These are phyloP conservation scores for Ballota nigra DNA, from an alignment of 257 asterid genomes.

Conservation along the genomic window DNA sequence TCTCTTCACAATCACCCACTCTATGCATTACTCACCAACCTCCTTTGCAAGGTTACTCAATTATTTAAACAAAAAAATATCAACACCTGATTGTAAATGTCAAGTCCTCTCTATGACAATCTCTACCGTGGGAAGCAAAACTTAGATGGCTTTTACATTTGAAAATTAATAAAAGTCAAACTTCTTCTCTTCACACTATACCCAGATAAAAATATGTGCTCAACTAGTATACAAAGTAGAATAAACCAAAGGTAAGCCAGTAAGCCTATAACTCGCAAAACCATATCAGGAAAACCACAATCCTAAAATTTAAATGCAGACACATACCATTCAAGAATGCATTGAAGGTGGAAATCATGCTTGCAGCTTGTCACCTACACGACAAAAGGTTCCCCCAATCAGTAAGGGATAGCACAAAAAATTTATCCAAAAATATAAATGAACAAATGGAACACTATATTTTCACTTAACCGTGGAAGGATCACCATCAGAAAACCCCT, in stretches of 20 bases:
- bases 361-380: slow-evolving; percentile 74
- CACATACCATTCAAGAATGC: slow-evolving; percentile 88
- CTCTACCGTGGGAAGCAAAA: slow-evolving; percentile 7
- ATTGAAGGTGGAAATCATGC: slow-evolving; percentile 93
- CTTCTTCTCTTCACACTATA: neutral
- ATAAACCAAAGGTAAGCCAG: neutral
- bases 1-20: neutral
- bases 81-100: neutral
- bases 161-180: neutral
- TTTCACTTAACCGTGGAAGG: slow-evolving; percentile 66
- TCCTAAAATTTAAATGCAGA: neutral
- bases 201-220: neutral
- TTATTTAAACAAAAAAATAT: neutral
- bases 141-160: neutral
- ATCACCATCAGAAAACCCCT: slow-evolving; percentile 68
- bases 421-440: neutral
- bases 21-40: neutral
- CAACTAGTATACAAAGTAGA: neutral
- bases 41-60: neutral
- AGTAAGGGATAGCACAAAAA: neutral
- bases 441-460: neutral
- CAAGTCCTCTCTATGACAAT: neutral
- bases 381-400: slow-evolving; percentile 9
- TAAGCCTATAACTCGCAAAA: neutral
- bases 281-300: neutral